phyloP scores from a whole-genome alignment of 768 basidiomycete species.

The Pisolithus microcarpus region DNA sequence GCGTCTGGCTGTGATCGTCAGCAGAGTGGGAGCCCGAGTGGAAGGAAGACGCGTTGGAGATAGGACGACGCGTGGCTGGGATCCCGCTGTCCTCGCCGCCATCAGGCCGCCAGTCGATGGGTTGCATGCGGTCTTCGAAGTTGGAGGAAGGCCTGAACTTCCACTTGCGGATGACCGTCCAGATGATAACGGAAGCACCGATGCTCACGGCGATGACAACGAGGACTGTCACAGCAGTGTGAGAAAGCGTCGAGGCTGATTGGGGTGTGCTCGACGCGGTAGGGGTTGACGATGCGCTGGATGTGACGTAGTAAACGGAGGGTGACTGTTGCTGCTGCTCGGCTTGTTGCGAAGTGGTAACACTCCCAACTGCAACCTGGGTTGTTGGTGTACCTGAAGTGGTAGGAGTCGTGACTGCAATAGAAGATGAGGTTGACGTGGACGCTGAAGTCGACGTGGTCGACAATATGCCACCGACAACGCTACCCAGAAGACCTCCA shows the following conservation, averaged over 20 bases:
- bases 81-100: slow-evolving; percentile 36
- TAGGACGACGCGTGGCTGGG: slow-evolving; percentile 41
- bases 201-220: slow-evolving; percentile 64
- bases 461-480: slow-evolving; percentile 9
- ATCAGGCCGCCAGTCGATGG: slow-evolving; percentile 82
- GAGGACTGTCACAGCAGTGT: slow-evolving; percentile 48
- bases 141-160: slow-evolving; percentile 75
- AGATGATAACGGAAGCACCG: slow-evolving; percentile 64
- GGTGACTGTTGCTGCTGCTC: slow-evolving; percentile 40
- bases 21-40: slow-evolving; percentile 42
- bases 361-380: slow-evolving; percentile 10
- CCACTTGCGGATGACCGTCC: slow-evolving; percentile 92
- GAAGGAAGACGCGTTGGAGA: slow-evolving; percentile 65
- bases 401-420: slow-evolving; percentile 12
- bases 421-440: slow-evolving; percentile 7
- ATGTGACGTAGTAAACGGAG: slow-evolving; percentile 40
- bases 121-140: slow-evolving; percentile 80
- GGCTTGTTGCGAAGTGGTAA: slow-evolving; percentile 26
- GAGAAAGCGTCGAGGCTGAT: slow-evolving; percentile 33
- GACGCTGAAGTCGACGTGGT: slow-evolving; percentile 13
- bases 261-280: slow-evolving; percentile 15
- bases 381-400: slow-evolving; percentile 10
- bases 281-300: slow-evolving; percentile 14
- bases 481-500: slow-evolving; percentile 4
- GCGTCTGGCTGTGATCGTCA: slow-evolving; percentile 28